These are phyloP conservation scores for Hymenoscyphus repandus DNA, from an alignment of 2,329 filamentous ascomycete genomes.

Conservation along the genomic window DNA sequence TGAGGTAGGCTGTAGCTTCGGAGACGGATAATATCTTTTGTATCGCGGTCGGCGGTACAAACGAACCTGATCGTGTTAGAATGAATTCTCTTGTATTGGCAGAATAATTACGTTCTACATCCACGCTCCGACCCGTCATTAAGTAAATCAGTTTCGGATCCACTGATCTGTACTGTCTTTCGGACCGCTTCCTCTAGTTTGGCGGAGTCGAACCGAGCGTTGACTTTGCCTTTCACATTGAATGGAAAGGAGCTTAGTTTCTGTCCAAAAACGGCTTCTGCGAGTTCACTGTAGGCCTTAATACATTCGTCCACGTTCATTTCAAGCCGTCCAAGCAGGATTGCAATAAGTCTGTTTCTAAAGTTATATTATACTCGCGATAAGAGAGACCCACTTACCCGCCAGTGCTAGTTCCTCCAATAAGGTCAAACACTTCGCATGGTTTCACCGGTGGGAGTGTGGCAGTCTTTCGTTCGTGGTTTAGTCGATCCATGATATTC, in stretches of 20 bases:
- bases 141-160: too few species aligned
- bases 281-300: constrained; percentile 13
- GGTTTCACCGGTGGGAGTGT: constrained; percentile 23
- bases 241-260: constrained; percentile 17
- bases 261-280: constrained; percentile 25
- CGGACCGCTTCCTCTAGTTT: too few species aligned
- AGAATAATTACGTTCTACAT: too few species aligned
- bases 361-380: too few species aligned
- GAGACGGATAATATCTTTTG: too few species aligned
- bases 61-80: too few species aligned
- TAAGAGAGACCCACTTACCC: background rate
- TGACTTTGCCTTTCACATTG: constrained; percentile 15
- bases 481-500: constrained; percentile 22
- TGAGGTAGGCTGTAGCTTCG: too few species aligned
- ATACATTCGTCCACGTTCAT: constrained; percentile 12
- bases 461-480: constrained; percentile 10
- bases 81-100: too few species aligned
- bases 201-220: constrained; percentile 26
- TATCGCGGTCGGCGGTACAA: too few species aligned
- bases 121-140: too few species aligned
- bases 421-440: constrained; percentile 24
- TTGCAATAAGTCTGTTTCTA: constrained; percentile 7
- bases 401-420: constrained; percentile 6
- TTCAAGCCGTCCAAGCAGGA: constrained; percentile 9
- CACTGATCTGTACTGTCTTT: too few species aligned